Conservation (phyloP, 495 filamentous ascomycete species). For the Penicillium samsonianum region DNA sequence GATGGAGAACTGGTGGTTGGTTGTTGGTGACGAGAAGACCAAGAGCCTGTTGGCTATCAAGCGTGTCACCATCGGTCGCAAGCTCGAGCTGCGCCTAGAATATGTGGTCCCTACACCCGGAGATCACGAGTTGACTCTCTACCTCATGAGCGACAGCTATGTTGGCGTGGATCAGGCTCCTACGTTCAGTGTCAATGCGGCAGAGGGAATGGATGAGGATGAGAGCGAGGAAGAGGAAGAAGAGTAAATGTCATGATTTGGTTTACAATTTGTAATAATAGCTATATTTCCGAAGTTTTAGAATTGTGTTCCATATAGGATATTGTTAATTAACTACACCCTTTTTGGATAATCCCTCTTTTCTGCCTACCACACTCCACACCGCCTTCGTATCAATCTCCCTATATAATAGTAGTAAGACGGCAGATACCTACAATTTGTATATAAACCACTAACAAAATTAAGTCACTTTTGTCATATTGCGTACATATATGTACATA, state of each 20-base stretch:
- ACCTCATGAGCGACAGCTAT: conserved; percentile 97
- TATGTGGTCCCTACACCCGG: conserved; percentile 85
- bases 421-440: no score
- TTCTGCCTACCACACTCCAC: no score
- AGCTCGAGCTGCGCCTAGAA: conserved; percentile 78
- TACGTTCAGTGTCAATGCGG: conserved; percentile 77
- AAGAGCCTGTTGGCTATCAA: conserved; percentile 91
- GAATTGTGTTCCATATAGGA: conserved; percentile 22
- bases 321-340: no score
- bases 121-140: conserved; percentile 84
- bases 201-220: conserved; percentile 94
- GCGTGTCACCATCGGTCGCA: conserved; percentile 80
- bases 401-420: no score
- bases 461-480: no score
- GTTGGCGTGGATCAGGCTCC: conserved; percentile 97
- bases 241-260: conserved; percentile 39
- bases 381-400: no score
- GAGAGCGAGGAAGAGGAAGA: conserved; percentile 81
- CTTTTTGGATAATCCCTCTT: no score
- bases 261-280: conserved; percentile 27
- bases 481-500: no score
- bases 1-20: conserved; percentile 98
- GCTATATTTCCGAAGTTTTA: conserved; percentile 12
- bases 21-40: conserved; percentile 83
- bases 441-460: no score